Base-by-base conservation (phyloP, 306 rosid species). In the Cucumis melo region DNA sequence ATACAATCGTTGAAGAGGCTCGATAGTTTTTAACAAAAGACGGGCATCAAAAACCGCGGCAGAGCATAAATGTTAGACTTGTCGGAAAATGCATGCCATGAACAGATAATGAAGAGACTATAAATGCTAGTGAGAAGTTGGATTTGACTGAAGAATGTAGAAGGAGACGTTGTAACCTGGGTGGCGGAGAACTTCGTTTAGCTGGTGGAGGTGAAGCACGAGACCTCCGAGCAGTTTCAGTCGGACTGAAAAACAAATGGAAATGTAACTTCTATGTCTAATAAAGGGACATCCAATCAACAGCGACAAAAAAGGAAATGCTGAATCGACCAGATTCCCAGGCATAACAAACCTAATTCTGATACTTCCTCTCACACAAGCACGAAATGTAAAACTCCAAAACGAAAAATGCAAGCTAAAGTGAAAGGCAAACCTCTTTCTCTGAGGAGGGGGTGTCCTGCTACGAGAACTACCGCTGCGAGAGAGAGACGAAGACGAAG, bases 401-500 rank as follows among this genome's bases (percentile, higher is more conserved):
- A 78, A 75, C 71, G 79, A 27, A 76, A 57, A 71, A 53, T 23
- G 17, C 38, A 70, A 34, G 23, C 14, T 54, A 36, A 32, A 68
- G 8, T 1, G 50, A 50, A 63, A 61, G 15, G 74, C 74, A 15
- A 65, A 93, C 98, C 90, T 95, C 77, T 80, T 86, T 55, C 65
- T 77, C 68, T 84, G 88, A 19, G 91, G 88, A 55, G 90, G 91
- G 13, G 99, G 95, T 56, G 88, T 86, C 15, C 88, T 92, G 88
- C 96, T 91, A 0, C 89, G 87, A 62, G 97, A 87, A 59, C 88
- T 81, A 41, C 23, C 85, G 38, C 87, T 85, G 51, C 92, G 93
- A 7, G 96, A 94, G 2, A 86, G 90, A 77, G 98, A 91, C 48
- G 96, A 90, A 60, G 96, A 87, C 5, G 96, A 82, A 23, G 97